Base-by-base conservation (phyloP, 768 basidiomycete species). In the Pleurotus citrinopileatus region DNA sequence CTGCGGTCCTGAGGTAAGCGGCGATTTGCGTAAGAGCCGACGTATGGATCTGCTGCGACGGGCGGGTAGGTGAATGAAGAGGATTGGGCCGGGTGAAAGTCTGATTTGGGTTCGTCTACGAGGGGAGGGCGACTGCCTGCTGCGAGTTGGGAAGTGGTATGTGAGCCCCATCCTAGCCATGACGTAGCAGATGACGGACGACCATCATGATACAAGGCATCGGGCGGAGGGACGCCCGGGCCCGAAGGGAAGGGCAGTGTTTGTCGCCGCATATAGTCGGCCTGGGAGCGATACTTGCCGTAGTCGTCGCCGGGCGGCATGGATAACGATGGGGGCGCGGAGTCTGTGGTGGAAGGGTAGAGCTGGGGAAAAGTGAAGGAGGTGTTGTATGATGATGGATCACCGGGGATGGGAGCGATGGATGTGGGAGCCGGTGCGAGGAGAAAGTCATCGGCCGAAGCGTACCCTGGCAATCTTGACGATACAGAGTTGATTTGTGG, bases 241-340 rank as follows among this genome's bases (percentile, higher is more conserved):
- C 48, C 40, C 10, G 52, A 53, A 10, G 52, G 22, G 23, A 29
- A 27, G 5, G 52, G 37, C 15, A 43, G 26, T 20, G 27, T 28
- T 32, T 47, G n/a, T 4, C 70, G 73, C n/a, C 68, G 67, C 44
- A 79, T 57, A 3, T 74, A 48, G 9, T 83, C 82, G 1, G 73
- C 65, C 52, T 81, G 75, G 1, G 70, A 66, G 4, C 77, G 72
- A 59, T 78, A 83, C 53, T 79, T 79, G 17, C 73, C 55, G 58
- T 77, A 71, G 29, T 84, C 82, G 0, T 67, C n/a, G 32, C 65
- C 64, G 10, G 62, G 54, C 8, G 46, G 52, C 43, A 57, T 29
- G 15, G 43, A 13, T 12, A 56, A 29, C 3, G 59, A 32, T 36
- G 55, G 12, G 25, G 60, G 38, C 12, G 58, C 54, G 15, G 48